phyloP scores from a whole-genome alignment of 306 rosid genomes.

The Elaeagnus macrophylla region DNA sequence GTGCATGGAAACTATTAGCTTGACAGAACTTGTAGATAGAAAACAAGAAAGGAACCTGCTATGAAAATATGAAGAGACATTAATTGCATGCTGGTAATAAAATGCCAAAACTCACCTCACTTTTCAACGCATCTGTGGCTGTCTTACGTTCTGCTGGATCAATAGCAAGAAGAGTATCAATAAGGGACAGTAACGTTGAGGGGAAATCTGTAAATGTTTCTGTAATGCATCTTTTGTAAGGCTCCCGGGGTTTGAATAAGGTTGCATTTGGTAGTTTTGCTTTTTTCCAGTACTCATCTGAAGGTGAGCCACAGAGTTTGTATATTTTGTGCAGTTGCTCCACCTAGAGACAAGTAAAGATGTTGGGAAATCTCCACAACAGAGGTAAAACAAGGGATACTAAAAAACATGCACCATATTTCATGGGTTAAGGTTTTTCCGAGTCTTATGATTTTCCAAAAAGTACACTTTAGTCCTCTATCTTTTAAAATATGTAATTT shows the following conservation, averaged over 20 bases:
- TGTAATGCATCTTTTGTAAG: slow-evolving; percentile 67
- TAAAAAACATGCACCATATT: too few relatives aligned
- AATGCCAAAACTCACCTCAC: slow-evolving; percentile 50
- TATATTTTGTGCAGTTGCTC: slow-evolving; percentile 95
- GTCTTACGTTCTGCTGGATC: slow-evolving; percentile 83
- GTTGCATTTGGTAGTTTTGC: slow-evolving; percentile 85
- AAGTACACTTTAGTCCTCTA: too few relatives aligned
- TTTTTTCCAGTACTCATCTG: slow-evolving; percentile 84
- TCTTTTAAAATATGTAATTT: too few relatives aligned
- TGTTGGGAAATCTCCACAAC: slow-evolving; percentile 11
- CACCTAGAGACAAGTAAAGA: slow-evolving; percentile 44
- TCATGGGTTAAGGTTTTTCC: too few relatives aligned
- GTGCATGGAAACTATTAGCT: too few relatives aligned
- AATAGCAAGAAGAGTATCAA: slow-evolving; percentile 75
- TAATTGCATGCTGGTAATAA: slow-evolving; percentile 7
- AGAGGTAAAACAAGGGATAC: too few relatives aligned
- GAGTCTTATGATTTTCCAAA: too few relatives aligned
- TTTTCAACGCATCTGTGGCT: slow-evolving; percentile 67
- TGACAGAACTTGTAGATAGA: too few relatives aligned
- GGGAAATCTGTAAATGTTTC: slow-evolving; percentile 78
- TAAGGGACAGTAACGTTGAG: slow-evolving; percentile 60
- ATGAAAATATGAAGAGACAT: background rate
- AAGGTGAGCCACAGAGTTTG: slow-evolving; percentile 90
- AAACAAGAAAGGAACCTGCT: background rate
- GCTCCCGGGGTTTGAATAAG: slow-evolving; percentile 72